phyloP scores from a whole-genome alignment of 495 filamentous ascomycete genomes.

The Hypoxylon rickii region DNA sequence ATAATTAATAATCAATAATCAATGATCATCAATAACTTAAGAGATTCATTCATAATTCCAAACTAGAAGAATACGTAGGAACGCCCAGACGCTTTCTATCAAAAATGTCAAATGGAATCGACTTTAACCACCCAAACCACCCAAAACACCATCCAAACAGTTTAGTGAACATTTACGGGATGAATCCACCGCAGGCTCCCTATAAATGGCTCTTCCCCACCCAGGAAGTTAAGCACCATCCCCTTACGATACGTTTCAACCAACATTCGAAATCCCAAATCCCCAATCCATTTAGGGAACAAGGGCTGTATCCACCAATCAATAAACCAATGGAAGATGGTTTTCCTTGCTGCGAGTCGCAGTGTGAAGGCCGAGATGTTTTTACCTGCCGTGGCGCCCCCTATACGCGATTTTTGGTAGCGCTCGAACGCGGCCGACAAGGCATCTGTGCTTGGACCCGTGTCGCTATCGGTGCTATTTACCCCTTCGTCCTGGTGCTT shows the following conservation, averaged over 20 bases:
- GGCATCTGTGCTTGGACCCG: background rate
- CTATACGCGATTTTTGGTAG: slow-evolving; percentile 10
- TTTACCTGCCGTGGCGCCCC: background rate
- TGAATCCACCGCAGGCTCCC: slow-evolving; percentile 12
- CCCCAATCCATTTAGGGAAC: background rate
- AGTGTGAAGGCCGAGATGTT: background rate
- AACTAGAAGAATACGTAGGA: too few relatives aligned
- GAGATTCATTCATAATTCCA: too few relatives aligned
- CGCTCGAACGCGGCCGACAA: slow-evolving; percentile 18
- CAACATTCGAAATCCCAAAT: background rate
- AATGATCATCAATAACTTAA: too few relatives aligned
- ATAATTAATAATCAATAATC: too few relatives aligned
- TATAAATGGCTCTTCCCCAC: slow-evolving; percentile 16
- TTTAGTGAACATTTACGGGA: background rate
- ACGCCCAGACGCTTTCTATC: too few relatives aligned
- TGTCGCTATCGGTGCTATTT: too few relatives aligned
- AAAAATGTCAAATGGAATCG: background rate
- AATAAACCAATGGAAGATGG: slow-evolving; percentile 2
- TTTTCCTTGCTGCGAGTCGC: slow-evolving; percentile 6
- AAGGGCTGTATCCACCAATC: slow-evolving; percentile 11
- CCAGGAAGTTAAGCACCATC: slow-evolving; percentile 17
- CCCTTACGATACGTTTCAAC: background rate
- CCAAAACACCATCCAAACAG: background rate
- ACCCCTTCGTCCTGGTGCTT: too few relatives aligned
- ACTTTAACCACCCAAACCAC: too few relatives aligned